These are phyloP conservation scores for Ogataea pilisensis DNA, from an alignment of 805 yeast species.

Conservation along the genomic window DNA sequence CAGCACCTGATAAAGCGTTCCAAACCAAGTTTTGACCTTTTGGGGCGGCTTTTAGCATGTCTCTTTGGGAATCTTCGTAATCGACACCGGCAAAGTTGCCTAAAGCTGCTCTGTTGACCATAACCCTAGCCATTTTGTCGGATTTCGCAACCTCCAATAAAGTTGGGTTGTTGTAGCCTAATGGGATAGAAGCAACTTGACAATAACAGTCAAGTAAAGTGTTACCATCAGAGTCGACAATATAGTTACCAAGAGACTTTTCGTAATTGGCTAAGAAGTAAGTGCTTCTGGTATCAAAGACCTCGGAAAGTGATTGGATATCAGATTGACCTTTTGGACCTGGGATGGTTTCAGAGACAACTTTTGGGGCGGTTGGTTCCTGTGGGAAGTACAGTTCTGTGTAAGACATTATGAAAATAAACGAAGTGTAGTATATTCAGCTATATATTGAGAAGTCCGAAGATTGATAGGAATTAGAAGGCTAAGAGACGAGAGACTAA, in stretches of 20 bases:
- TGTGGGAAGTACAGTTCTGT: constrained; percentile 63
- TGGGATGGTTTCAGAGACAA: constrained; percentile 60
- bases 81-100: constrained; percentile 78
- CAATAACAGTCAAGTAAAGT: constrained; percentile 68
- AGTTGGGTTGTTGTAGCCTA: constrained; percentile 84
- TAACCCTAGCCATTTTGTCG: constrained; percentile 65
- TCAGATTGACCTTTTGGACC: constrained; percentile 65
- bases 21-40: constrained; percentile 70
- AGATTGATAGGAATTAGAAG: not conserved
- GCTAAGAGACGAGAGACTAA: not conserved
- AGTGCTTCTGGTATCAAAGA: constrained; percentile 68
- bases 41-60: constrained; percentile 71
- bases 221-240: constrained; percentile 80
- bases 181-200: constrained; percentile 80
- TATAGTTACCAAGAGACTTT: constrained; percentile 74
- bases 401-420: constrained; percentile 32
- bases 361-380: constrained; percentile 72
- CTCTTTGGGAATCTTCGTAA: constrained; percentile 46
- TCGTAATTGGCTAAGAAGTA: constrained; percentile 74
- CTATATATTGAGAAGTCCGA: not conserved
- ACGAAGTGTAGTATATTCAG: not conserved
- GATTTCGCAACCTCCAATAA: constrained; percentile 64
- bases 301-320: constrained; percentile 50
- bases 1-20: constrained; percentile 82
- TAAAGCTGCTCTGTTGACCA: constrained; percentile 80